Evolutionary conservation across 345 rosid species (phyloP), one percentile per base, ranked within the genome.

Genomic region (Balakata baccata): DNA sequence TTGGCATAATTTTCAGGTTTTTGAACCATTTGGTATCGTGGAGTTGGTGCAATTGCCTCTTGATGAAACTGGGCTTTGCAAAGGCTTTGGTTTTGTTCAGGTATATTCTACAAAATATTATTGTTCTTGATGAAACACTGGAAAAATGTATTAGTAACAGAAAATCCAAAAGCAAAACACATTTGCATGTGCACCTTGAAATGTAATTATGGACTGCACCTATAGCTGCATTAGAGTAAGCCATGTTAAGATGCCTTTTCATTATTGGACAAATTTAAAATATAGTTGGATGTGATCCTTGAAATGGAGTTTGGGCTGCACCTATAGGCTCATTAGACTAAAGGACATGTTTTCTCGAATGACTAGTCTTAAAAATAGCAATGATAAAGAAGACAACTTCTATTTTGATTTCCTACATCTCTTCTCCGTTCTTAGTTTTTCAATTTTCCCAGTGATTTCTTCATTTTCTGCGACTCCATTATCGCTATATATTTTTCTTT

Each of bases 1-100:
- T 78, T 20, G 29, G 50, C 34, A 77, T 77, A 69, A 66, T 79
- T 58, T 64, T 66, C 82, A 92, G 99, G 96, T 95, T 76, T 95
- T 95, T 81, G 98, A 93, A 81, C 78, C 99, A 59, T 95, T 95
- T 77, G 99, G 99, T 75, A 69, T 81, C 22, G 99, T 95, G 79
- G 99, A 95, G 88, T 82, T 95, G 81, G 99, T 95, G 76, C 99
- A 95, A 63, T 83, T 95, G 80, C 98, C 99, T 9, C 85, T 85
- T 72, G 98, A 95, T 74, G 98, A 91, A 84, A 77, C 86, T 73
- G 94, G 98, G 18, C 91, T 71, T 51, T 95, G 94, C 86, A 92
- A 95, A 85, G 99, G 99, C 72, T 92, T 89, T 87, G 99, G 97
- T 66, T 95, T 92, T 83, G 91, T 95, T 75, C 99, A 91, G 98